A percentile compares a stretch with the other conserved stretches of the same genome.
phyloP scores from a whole-genome alignment of 345 rosid genomes.

The Dimocarpus longan region DNA sequence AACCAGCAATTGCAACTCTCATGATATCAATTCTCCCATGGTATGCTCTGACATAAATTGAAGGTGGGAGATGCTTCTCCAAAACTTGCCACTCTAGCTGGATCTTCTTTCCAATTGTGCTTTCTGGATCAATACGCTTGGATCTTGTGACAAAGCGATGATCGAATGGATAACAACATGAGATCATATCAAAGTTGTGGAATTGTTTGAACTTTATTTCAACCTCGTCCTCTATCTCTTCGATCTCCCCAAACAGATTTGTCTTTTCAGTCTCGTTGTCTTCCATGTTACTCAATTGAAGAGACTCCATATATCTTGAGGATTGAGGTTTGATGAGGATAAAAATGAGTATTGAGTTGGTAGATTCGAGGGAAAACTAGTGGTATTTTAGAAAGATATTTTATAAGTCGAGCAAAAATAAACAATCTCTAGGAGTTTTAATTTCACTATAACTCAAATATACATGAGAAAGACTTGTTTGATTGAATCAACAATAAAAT shows the following conservation, averaged over 20 bases:
- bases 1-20: constrained; percentile 14
- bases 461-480: background rate
- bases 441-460: background rate
- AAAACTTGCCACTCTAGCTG: background rate
- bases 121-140: background rate
- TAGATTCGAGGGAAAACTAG: no score
- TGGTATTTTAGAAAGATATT: no score
- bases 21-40: constrained; percentile 11
- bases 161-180: background rate
- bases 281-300: background rate
- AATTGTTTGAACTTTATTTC: constrained; percentile 16
- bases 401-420: no score
- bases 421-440: background rate
- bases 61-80: constrained; percentile 12
- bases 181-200: background rate
- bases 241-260: constrained; percentile 9
- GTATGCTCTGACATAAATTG: constrained; percentile 3
- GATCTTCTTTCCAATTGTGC: background rate
- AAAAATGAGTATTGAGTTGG: background rate
- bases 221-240: constrained; percentile 18
- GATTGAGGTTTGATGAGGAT: background rate
- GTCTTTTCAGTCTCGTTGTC: background rate
- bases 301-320: background rate
- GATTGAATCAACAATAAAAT: background rate
- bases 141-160: constrained; percentile 7